phyloP scores from a whole-genome alignment of 805 yeast genomes.

The Ogataea minuta region DNA sequence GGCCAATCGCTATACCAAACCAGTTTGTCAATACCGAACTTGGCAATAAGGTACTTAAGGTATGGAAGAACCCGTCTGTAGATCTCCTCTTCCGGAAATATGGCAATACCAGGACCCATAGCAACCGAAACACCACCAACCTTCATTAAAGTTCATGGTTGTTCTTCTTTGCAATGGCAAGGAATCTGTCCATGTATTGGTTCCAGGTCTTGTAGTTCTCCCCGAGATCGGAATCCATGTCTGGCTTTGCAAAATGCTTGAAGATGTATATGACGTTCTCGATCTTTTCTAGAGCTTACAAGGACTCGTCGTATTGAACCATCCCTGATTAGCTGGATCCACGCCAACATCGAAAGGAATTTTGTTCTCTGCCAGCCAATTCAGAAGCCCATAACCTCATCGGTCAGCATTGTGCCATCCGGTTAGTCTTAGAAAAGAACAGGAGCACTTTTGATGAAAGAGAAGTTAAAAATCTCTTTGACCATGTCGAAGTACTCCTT shows the following conservation, averaged over 20 bases:
- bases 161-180: constrained; percentile 1
- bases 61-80: constrained; percentile 32
- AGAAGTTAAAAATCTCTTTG: constrained; percentile 2
- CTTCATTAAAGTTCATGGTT: constrained; percentile 10
- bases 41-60: constrained; percentile 30
- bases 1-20: constrained; percentile 16
- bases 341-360: constrained; percentile 44
- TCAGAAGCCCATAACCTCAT: constrained; percentile 33
- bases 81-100: constrained; percentile 6
- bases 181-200: constrained; percentile 23
- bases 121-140: constrained; percentile 14
- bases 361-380: constrained; percentile 33
- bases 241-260: constrained; percentile 45
- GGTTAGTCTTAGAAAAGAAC: constrained; percentile 45
- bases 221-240: constrained; percentile 19
- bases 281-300: constrained; percentile 27
- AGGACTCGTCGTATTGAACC: constrained; percentile 41
- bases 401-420: constrained; percentile 31
- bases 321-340: constrained; percentile 36
- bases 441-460: constrained; percentile 38
- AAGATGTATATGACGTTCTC: constrained; percentile 35
- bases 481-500: constrained; percentile 15
- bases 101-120: constrained; percentile 1
- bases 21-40: constrained; percentile 44
- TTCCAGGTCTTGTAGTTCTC: constrained; percentile 20